Conservation (phyloP, 83 land plant genomes). For the Thuja plicata region DNA sequence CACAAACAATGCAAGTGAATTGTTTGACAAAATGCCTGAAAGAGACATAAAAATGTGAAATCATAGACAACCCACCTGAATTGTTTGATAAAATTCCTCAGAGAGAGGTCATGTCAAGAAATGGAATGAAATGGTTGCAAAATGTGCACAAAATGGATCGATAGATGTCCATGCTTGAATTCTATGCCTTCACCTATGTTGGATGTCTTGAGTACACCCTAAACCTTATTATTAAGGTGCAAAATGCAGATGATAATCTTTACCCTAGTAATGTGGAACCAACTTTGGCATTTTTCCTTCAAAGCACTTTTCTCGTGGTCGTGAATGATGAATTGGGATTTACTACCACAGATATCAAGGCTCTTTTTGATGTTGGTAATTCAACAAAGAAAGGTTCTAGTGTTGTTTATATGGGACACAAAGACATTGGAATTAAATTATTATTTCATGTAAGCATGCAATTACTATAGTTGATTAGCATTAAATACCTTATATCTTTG, state of each 20-base stretch:
- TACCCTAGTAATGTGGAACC: constrained; percentile 66
- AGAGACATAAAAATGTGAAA: too few relatives aligned
- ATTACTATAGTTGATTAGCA: background rate
- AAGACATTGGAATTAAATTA: constrained; percentile 98
- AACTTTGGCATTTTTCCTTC: constrained; percentile 74
- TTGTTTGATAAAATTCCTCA: too few relatives aligned
- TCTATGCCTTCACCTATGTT: too few relatives aligned
- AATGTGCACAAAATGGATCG: too few relatives aligned
- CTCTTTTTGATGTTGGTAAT: constrained; percentile 95
- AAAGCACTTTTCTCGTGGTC: constrained; percentile 59
- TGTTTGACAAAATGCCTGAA: too few relatives aligned
- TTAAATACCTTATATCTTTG: background rate
- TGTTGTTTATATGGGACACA: constrained; percentile 92
- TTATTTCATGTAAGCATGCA: constrained; percentile 78
- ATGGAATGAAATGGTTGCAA: too few relatives aligned
- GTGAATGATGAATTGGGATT: constrained; percentile 90
- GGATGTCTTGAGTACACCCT: too few relatives aligned
- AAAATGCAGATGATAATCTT: constrained; percentile 97
- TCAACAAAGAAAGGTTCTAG: constrained; percentile 85
- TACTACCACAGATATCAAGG: constrained; percentile 79
- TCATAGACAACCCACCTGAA: too few relatives aligned
- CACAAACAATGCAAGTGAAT: too few relatives aligned
- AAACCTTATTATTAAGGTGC: too few relatives aligned
- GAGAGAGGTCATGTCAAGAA: too few relatives aligned
- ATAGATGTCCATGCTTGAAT: too few relatives aligned